Evolutionary conservation across 345 rosid genomes (phyloP).

Genomic region (Acer saccharum): DNA sequence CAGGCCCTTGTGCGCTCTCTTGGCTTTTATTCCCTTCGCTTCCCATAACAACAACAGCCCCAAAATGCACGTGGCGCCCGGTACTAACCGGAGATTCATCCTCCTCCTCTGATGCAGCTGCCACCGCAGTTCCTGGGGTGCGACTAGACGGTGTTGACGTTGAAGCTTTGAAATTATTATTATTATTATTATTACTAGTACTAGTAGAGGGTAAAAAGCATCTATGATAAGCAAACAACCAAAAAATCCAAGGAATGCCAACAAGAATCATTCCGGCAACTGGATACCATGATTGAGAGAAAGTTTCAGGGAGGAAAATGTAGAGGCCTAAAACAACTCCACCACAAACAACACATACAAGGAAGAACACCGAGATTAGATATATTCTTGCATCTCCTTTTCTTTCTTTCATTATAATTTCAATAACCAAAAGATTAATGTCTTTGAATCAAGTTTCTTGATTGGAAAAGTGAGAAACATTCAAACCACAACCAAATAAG

Average conservation of each 20-base stretch:
- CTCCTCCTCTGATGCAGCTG: background rate
- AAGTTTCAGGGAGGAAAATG: conserved; percentile 38
- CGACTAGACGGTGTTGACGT: background rate
- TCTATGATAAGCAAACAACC: conserved; percentile 56
- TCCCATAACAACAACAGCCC: conserved; percentile 43
- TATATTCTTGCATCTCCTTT: conserved; percentile 52
- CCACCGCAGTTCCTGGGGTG: conserved; percentile 6
- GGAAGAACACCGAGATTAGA: conserved; percentile 42
- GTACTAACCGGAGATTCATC: conserved; percentile 18
- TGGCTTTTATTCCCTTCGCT: conserved; percentile 26
- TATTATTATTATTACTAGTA: too few relatives aligned
- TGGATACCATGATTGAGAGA: conserved; percentile 40
- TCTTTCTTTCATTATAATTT: conserved; percentile 35
- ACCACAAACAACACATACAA: conserved; percentile 49
- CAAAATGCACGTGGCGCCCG: conserved; percentile 52
- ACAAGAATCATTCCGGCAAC: conserved; percentile 52
- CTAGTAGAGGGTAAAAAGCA: conserved; percentile 38
- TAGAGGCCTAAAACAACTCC: conserved; percentile 56
- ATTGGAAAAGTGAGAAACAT: background rate
- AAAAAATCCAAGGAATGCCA: conserved; percentile 70
- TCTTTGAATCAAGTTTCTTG: background rate
- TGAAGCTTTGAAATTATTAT: background rate
- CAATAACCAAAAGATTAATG: too few relatives aligned
- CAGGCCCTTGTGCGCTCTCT: background rate
- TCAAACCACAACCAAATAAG: conserved; percentile 1